Conservation (phyloP, 805 yeast genomes). For the Zygosaccharomyces bailii region DNA sequence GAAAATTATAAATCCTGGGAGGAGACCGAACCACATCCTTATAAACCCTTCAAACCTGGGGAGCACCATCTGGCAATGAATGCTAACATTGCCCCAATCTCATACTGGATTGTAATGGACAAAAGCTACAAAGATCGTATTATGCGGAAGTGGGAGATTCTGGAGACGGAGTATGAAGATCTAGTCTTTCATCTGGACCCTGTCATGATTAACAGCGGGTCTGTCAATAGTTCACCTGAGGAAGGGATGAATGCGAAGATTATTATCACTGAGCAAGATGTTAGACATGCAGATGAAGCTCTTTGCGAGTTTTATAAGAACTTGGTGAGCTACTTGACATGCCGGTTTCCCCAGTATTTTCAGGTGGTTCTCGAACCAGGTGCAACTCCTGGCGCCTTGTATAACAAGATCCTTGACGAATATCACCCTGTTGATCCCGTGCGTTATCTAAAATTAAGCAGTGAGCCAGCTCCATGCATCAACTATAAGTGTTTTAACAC, state of each 20-base stretch:
- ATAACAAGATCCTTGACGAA: conserved; percentile 43
- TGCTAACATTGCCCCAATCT: conserved; percentile 44
- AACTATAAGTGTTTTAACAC: conserved; percentile 16
- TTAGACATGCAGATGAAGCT: conserved; percentile 32
- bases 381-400: conserved; percentile 24
- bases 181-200: conserved; percentile 22
- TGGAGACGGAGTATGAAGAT: conserved; percentile 18
- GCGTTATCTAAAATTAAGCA: conserved; percentile 17
- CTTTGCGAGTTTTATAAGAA: conserved; percentile 50
- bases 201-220: conserved; percentile 16
- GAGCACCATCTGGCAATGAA: conserved; percentile 64
- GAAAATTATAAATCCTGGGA: conserved; percentile 36
- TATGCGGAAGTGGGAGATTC: conserved; percentile 35
- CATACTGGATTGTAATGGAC: conserved; percentile 61
- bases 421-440: conserved; percentile 35
- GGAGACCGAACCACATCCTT: conserved; percentile 41
- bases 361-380: conserved; percentile 18
- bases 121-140: conserved; percentile 51
- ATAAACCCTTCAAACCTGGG: conserved; percentile 60
- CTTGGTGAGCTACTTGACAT: conserved; percentile 39
- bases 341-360: conserved; percentile 56
- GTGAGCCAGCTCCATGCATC: conserved; percentile 8
- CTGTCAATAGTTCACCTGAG: conserved; percentile 19
- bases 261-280: conserved; percentile 24
- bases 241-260: conserved; percentile 16